Evolutionary conservation across 108 stramenopile species (phyloP).

Genomic region (Skeletonema costatum): DNA sequence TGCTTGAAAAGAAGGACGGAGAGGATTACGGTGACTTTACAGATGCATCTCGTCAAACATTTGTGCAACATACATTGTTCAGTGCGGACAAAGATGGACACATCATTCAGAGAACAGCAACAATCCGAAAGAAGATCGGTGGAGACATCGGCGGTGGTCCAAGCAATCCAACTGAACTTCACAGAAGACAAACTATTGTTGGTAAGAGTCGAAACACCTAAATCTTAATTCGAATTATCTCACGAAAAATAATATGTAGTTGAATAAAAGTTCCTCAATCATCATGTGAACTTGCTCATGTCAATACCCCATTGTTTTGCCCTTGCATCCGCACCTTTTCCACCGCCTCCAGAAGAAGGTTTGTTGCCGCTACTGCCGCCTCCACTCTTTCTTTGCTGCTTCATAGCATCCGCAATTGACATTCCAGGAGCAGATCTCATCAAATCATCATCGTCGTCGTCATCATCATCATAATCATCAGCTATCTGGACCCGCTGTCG

Average conservation of each 20-base stretch:
- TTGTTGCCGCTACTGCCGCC: slow-evolving; percentile 17
- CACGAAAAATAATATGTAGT: neutral
- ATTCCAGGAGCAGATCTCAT: slow-evolving; percentile 49
- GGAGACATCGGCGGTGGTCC: slow-evolving; percentile 42
- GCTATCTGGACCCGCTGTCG: slow-evolving; percentile 46
- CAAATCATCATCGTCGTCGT: slow-evolving; percentile 60
- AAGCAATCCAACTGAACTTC: slow-evolving; percentile 44
- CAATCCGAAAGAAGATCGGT: slow-evolving; percentile 19
- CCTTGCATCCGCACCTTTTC: slow-evolving; percentile 29
- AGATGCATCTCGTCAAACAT: slow-evolving; percentile 50
- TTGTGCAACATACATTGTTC: slow-evolving; percentile 24
- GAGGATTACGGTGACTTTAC: slow-evolving; percentile 48
- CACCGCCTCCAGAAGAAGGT: slow-evolving; percentile 18
- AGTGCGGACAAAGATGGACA: slow-evolving; percentile 32
- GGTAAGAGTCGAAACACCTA: slow-evolving; percentile 40
- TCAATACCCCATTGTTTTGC: slow-evolving; percentile 71
- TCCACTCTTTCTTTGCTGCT: slow-evolving; percentile 33
- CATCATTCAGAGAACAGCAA: slow-evolving; percentile 16
- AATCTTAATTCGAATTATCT: neutral
- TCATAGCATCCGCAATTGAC: slow-evolving; percentile 58
- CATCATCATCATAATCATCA: slow-evolving; percentile 34
- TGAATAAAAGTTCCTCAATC: neutral
- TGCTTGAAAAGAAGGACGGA: slow-evolving; percentile 49
- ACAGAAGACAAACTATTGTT: slow-evolving; percentile 52
- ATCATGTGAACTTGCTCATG: slow-evolving; percentile 52